These are phyloP conservation scores for Xylaria sp. DNA, from an alignment of 2,329 filamentous ascomycete species.

Conservation along the genomic window DNA sequence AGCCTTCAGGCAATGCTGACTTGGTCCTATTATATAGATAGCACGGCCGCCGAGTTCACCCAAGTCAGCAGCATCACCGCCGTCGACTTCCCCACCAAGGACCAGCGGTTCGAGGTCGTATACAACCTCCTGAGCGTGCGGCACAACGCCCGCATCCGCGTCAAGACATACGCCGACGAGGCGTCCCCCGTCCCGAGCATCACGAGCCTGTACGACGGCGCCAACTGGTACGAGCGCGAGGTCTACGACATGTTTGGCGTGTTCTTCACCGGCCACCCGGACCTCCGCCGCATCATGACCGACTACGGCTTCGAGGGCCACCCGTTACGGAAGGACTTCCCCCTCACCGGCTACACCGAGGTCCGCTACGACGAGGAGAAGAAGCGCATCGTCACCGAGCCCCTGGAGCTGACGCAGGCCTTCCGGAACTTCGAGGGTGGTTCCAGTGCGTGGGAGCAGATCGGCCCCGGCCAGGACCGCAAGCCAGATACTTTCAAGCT, in stretches of 20 bases:
- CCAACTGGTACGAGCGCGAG: conserved; percentile 98
- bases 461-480: conserved; percentile 75
- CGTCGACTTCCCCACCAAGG: conserved; percentile 93
- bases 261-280: conserved; percentile 95
- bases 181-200: conserved; percentile 91
- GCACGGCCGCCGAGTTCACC: conserved; percentile 97
- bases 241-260: conserved; percentile 98
- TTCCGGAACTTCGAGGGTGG: conserved; percentile 98
- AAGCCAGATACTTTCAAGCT: conserved; percentile 92
- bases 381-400: conserved; percentile 99
- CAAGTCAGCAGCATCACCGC: conserved; percentile 92
- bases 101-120: conserved; percentile 96
- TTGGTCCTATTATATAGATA: conserved; percentile 64
- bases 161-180: conserved; percentile 99
- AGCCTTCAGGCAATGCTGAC: conserved; percentile 33
- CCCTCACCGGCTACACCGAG: conserved; percentile 97
- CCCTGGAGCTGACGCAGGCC: conserved; percentile 95
- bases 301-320: conserved; percentile 99
- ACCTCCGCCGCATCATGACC: conserved; percentile 97
- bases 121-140: conserved; percentile 97
- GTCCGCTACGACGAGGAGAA: conserved; percentile 99
- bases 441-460: conserved; percentile 74
- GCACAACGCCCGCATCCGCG: conserved; percentile 94
- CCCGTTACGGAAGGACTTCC: conserved; percentile 97
- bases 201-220: conserved; percentile 87